Evolutionary conservation across 1,284 basidiomycete species (phyloP).

Genomic region (Ceratobasidium sp.): DNA sequence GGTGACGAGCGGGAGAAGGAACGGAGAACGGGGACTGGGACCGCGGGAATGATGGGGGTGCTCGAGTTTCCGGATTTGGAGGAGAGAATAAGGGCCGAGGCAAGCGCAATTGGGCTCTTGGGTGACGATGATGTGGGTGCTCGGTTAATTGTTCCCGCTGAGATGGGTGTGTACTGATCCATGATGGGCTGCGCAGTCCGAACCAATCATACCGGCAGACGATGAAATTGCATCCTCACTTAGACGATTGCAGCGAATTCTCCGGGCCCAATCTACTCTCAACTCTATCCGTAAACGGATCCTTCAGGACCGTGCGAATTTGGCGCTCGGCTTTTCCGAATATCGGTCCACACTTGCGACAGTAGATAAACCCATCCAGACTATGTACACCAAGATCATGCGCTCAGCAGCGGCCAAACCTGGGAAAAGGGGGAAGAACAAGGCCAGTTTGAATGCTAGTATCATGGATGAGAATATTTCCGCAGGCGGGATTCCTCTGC

Average conservation of each 20-base stretch:
- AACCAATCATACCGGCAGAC: constrained; percentile 42
- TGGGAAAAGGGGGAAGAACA: constrained; percentile 43
- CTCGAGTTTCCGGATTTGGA: constrained; percentile 42
- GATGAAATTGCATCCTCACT: constrained; percentile 44
- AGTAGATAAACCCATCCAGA: constrained; percentile 40
- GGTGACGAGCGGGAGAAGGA: constrained; percentile 32
- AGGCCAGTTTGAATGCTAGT: constrained; percentile 21
- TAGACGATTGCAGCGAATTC: constrained; percentile 40
- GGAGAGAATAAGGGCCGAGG: constrained; percentile 40
- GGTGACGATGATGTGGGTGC: constrained; percentile 43
- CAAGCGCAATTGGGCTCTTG: constrained; percentile 42
- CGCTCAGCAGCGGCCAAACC: constrained; percentile 36
- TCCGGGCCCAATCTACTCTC: constrained; percentile 38
- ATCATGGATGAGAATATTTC: constrained; percentile 31
- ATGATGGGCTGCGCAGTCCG: constrained; percentile 31
- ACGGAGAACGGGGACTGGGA: constrained; percentile 13
- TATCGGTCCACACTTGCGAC: constrained; percentile 41
- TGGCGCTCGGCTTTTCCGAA: constrained; percentile 42
- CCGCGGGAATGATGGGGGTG: constrained; percentile 14
- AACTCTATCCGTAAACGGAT: constrained; percentile 41
- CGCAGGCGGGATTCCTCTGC: constrained; percentile 36
- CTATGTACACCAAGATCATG: constrained; percentile 42
- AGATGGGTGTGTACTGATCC: constrained; percentile 1
- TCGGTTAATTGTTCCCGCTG: not conserved
- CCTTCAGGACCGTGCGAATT: constrained; percentile 41